Percentiles rank a stretch among this genome's conserved stretches.
Evolutionary conservation across 176 grass and related monocot species (phyloP).

Genomic region (Avena sativa): DNA sequence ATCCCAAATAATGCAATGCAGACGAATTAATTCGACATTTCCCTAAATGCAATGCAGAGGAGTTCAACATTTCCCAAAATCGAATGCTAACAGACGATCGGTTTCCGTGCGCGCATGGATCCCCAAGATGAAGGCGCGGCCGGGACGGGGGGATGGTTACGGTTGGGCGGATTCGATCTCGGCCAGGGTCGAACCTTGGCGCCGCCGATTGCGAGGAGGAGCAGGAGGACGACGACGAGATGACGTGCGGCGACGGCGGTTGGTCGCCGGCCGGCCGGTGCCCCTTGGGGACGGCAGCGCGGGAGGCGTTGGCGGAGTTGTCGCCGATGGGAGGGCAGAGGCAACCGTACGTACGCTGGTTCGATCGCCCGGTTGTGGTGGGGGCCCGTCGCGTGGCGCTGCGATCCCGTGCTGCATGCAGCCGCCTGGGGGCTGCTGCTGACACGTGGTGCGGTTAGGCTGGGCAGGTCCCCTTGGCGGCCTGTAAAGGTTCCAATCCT

Average conservation of each 20-base stretch:
- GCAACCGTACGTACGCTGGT: constrained; percentile 5
- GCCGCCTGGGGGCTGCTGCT: neutral
- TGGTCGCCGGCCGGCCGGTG: constrained; percentile 25
- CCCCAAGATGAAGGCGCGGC: neutral
- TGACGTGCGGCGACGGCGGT: constrained; percentile 1
- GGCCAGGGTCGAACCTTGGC: neutral
- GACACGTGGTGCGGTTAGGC: neutral
- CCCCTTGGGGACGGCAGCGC: constrained; percentile 25
- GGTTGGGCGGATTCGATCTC: neutral
- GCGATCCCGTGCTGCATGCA: constrained; percentile 23
- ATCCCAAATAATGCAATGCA: too few species aligned
- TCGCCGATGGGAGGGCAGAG: constrained; percentile 18
- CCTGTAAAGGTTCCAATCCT: neutral
- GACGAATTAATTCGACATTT: too few species aligned
- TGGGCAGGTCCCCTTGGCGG: neutral
- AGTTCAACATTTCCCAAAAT: neutral
- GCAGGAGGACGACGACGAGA: neutral
- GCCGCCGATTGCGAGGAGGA: neutral
- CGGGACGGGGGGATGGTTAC: neutral
- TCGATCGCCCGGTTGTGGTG: constrained; percentile 22
- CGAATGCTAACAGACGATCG: neutral
- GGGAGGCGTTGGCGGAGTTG: constrained; percentile 14
- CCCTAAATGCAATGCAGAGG: neutral
- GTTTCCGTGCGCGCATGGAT: neutral
- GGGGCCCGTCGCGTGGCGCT: neutral